Percentiles rank a stretch among this genome's conserved stretches.
Evolutionary conservation across 768 basidiomycete species (phyloP).

Genomic region (Pulveroboletus sp.): DNA sequence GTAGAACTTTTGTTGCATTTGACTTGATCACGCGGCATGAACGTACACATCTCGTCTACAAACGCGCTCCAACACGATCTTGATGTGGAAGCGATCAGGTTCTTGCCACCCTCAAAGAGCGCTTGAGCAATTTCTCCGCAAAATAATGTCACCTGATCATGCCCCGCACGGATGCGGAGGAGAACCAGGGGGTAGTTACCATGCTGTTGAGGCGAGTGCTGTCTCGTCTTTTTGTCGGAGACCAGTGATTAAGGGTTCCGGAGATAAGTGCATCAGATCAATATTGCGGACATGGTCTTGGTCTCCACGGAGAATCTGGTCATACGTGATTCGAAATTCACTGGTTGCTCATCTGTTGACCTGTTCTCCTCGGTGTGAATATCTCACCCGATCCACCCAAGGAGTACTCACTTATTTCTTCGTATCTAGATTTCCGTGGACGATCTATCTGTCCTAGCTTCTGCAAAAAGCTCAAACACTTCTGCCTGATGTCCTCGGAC

Average conservation of each 20-base stretch:
- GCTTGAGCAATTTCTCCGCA: too few species aligned
- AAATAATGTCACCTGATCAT: too few species aligned
- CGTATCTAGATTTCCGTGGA: slow-evolving; percentile 61
- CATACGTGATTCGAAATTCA: slow-evolving; percentile 3
- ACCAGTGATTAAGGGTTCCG: not conserved
- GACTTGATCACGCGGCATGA: too few species aligned
- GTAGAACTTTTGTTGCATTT: too few species aligned
- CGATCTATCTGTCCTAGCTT: slow-evolving; percentile 64
- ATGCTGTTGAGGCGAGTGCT: too few species aligned
- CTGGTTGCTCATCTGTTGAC: slow-evolving; percentile 15
- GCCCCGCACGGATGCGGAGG: too few species aligned
- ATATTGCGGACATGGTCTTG: not conserved
- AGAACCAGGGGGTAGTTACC: too few species aligned
- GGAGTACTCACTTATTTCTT: slow-evolving; percentile 50
- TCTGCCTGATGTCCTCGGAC: slow-evolving; percentile 38
- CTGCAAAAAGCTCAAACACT: slow-evolving; percentile 50
- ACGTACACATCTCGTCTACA: too few species aligned
- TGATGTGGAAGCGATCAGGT: too few species aligned
- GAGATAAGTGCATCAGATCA: not conserved
- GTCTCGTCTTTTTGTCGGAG: not conserved
- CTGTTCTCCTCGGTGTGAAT: slow-evolving; percentile 12
- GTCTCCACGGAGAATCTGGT: not conserved
- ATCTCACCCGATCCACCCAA: not conserved
- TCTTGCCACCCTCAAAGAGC: too few species aligned
- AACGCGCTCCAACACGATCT: too few species aligned